Evolutionary conservation across 352 stramenopile genomes (phyloP), one percentile per base, ranked within the genome.

Genomic region (Phytophthora multivora): DNA sequence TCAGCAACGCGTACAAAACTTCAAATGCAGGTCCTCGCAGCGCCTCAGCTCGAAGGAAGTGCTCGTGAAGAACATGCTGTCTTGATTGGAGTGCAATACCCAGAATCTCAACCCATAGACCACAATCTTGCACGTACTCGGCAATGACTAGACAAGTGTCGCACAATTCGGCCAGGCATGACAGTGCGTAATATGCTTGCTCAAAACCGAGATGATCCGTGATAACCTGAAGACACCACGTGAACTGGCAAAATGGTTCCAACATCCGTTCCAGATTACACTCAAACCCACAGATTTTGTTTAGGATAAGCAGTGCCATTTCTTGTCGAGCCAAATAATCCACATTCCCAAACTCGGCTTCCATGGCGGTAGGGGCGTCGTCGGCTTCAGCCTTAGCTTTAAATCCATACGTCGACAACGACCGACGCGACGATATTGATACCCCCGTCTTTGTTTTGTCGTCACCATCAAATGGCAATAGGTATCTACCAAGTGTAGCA

Each of bases 151-250:
- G 65, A 33, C 85, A 92, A 5, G 81, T 89, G 30, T 92, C 83
- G 51, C 85, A 94, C 28, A 94, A 46, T 41, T 94, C 83, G 0
- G 85, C 83, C 13, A 94, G 69, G 35, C 85, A 94, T 4, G 85
- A 91, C 0, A 94, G 53, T 7, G 85, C 77, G 52, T 89, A 91
- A 47, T 78, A 92, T 4, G 82, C 85, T 66, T 94, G 85, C 23
- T 94, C 85, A 26, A 89, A 94, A 18, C 73, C 75, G 12, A 94
- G 68, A 57, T 94, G 85, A 54, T 94, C 85, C 0, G 85, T 81
- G 50, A 94, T 88, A 35, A 92, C 85, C 69, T 94, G 85, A 33
- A 94, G 61, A 49, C 77, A 89, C 85, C 85, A 94, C 0, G 83
- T 91, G 56, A 80, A 94, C 40, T 85, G 71, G 39, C 79, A 91